Percentiles rank a stretch among this genome's conserved stretches.
Evolutionary conservation across 805 yeast genomes (phyloP).

Genomic region (Candida rishiriensis): DNA sequence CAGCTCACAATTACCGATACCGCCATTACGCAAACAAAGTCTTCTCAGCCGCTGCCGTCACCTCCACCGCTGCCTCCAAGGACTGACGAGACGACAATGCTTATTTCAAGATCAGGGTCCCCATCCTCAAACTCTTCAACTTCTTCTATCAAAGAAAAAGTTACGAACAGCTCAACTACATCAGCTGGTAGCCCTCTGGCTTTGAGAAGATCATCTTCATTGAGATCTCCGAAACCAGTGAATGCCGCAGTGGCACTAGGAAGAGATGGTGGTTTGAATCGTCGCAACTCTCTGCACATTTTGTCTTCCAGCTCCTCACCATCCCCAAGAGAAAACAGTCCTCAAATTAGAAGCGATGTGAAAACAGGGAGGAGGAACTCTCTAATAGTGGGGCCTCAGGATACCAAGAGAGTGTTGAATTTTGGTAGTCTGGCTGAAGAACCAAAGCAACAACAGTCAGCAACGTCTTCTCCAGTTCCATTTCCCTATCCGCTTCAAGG

Average conservation of each 20-base stretch:
- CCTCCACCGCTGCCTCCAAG: constrained; percentile 11
- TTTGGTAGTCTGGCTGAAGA: not conserved
- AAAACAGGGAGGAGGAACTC: constrained; percentile 9
- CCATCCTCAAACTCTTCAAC: constrained; percentile 10
- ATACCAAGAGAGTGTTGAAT: constrained; percentile 6
- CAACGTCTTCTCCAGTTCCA: constrained; percentile 5
- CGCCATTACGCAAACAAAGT: constrained; percentile 8
- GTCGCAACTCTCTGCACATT: constrained; percentile 3
- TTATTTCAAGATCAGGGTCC: constrained; percentile 1
- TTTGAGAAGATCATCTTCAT: constrained; percentile 7
- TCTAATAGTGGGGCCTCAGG: constrained; percentile 12
- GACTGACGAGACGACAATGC: not conserved
- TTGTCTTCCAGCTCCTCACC: not conserved
- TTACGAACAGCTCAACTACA: constrained; percentile 3
- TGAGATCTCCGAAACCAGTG: constrained; percentile 2
- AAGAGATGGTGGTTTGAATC: not conserved
- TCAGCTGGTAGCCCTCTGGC: not conserved
- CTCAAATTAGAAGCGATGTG: constrained; percentile 2
- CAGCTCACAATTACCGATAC: constrained; percentile 12
- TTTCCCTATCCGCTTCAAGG: constrained; percentile 8
- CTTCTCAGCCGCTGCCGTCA: constrained; percentile 10
- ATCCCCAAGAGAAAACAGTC: constrained; percentile 3
- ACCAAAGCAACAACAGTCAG: constrained; percentile 1
- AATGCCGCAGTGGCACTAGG: not conserved
- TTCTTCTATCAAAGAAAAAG: constrained; percentile 5